phyloP scores from a whole-genome alignment of 805 yeast species.

The Teunomyces pallodes region DNA sequence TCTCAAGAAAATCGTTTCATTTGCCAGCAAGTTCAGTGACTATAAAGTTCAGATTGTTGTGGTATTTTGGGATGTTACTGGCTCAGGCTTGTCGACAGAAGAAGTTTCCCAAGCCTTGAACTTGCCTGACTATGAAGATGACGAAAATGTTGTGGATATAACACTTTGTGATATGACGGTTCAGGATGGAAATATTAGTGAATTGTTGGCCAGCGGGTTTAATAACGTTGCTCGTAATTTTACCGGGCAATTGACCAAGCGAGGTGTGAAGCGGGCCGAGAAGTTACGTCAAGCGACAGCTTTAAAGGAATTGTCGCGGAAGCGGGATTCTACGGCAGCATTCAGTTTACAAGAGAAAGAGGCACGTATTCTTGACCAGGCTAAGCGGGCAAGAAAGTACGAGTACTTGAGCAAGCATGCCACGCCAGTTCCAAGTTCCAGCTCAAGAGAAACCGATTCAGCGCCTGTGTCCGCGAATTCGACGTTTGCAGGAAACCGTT shows the following conservation, averaged over 20 bases:
- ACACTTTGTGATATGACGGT: constrained; percentile 34
- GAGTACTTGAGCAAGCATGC: constrained; percentile 34
- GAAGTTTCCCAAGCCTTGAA: constrained; percentile 17
- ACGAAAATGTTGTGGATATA: constrained; percentile 19
- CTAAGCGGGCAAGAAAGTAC: constrained; percentile 26
- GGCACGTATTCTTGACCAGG: constrained; percentile 15
- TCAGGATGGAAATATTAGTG: constrained; percentile 23
- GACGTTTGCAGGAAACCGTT: constrained; percentile 6
- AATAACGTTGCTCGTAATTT: constrained; percentile 20
- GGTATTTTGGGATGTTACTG: constrained; percentile 40
- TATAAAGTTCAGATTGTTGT: constrained; percentile 41
- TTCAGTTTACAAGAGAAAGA: constrained; percentile 4
- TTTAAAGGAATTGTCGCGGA: constrained; percentile 5
- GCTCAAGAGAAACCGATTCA: background rate
- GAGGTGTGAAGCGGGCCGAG: constrained; percentile 25
- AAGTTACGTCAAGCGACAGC: constrained; percentile 9
- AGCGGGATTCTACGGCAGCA: background rate
- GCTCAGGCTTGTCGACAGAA: constrained; percentile 12
- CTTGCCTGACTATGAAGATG: constrained; percentile 7
- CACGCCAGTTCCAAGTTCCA: constrained; percentile 1
- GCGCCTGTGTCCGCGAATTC: background rate
- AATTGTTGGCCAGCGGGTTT: constrained; percentile 22
- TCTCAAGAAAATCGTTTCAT: constrained; percentile 32
- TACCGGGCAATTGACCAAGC: constrained; percentile 25
- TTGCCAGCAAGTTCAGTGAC: constrained; percentile 33